Conservation (phyloP, 495 filamentous ascomycete genomes). For the Glonium stellatum region DNA sequence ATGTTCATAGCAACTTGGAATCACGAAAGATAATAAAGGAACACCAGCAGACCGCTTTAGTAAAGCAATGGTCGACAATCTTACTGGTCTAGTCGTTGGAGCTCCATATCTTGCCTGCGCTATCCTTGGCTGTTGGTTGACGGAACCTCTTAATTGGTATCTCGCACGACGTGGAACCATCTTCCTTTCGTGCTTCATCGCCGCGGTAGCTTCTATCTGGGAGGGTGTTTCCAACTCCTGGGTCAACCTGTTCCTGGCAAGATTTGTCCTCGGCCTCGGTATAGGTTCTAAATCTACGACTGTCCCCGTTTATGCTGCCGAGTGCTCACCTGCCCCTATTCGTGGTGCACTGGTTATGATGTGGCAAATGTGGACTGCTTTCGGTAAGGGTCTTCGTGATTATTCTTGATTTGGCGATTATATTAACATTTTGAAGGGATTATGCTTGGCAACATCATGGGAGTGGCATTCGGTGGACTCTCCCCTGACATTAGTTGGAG, state of each 20-base stretch:
- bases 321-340: conserved; percentile 63
- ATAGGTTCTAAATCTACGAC: conserved; percentile 78
- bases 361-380: conserved; percentile 73
- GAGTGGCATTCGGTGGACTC: conserved; percentile 64
- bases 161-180: too few relatives aligned
- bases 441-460: conserved; percentile 66
- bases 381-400: conserved; percentile 32
- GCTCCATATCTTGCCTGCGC: too few relatives aligned
- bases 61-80: too few relatives aligned
- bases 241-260: conserved; percentile 49
- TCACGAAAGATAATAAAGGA: too few relatives aligned
- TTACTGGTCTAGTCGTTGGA: too few relatives aligned
- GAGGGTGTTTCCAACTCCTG: conserved; percentile 63
- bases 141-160: too few relatives aligned
- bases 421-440: conserved; percentile 45
- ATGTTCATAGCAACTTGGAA: too few relatives aligned
- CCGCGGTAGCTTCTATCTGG: too few relatives aligned
- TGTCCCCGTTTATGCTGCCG: conserved; percentile 72
- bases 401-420: too few relatives aligned
- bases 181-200: too few relatives aligned
- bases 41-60: too few relatives aligned
- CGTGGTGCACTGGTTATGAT: conserved; percentile 72
- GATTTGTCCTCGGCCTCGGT: conserved; percentile 45
- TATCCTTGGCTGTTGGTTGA: too few relatives aligned
- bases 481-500: conserved; percentile 69